Base-by-base conservation (phyloP, 2,329 filamentous ascomycete genomes). In the Cladosporium sp. region DNA sequence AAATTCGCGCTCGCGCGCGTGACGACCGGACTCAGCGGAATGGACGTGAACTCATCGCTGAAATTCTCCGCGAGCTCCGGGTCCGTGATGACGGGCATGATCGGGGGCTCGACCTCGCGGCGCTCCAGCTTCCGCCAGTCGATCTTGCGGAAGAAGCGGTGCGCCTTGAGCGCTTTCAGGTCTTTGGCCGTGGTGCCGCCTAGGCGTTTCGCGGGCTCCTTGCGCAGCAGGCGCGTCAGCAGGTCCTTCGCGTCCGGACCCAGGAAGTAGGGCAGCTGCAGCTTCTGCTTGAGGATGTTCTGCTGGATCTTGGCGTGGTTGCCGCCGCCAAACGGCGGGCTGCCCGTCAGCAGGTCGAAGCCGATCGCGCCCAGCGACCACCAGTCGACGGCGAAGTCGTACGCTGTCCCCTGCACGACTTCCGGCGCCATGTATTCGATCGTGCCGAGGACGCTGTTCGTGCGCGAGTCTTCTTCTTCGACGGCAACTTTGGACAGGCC, bases 381-480 rank as follows among this genome's bases (percentile, higher is more conserved):
- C 92, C 92, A 98, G 73, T 98, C 93, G 14, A 96, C 95, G 1
- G 90, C 85, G 70, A 91, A 92, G 65, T 92, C 91, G 69, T 98
- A 98, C 59, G 88, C 85, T 59, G 87, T 84, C 56, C 90, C 91
- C 57, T 85, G 81, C 56, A 98, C 83, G 48, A 98, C 87, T 72
- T 98, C 93, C 1, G 93, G 93, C 0, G 93, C 95, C 93, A 98
- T 98, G 78, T 98, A 98, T 69, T 97, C 93, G 54, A 96, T 86
- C 0, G 93, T 98, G 46, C 93, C 93, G 9, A 96, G 82, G 59
- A 96, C 86, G 40, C 89, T 95, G 71, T 90, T 89, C 77, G 92
- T 96, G 32, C 77, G 78, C 58, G 78, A 78, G 52, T 81, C 79
- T 51, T 81, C 83, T 48, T 81, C 83, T 54, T 90, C 85, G 13